A percentile compares a stretch with the other conserved stretches of the same genome.
These are phyloP conservation scores for Hyphopichia wangnamkhiaoensis DNA, from an alignment of 1,139 yeast species.

Conservation along the genomic window DNA sequence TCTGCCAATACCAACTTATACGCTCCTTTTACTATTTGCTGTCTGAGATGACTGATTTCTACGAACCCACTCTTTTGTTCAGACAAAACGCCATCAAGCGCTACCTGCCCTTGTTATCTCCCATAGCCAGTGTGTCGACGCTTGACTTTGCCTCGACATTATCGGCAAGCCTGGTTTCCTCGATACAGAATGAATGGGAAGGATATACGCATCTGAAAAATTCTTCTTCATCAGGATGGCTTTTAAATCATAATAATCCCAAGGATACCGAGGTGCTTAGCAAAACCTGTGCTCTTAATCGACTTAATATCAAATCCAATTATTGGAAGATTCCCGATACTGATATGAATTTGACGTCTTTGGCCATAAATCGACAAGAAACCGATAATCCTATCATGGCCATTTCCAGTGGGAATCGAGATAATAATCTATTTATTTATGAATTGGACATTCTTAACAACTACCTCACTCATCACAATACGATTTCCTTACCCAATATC, in stretches of 20 bases:
- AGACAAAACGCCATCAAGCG: conserved; percentile 48
- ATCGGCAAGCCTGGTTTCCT: conserved; percentile 1
- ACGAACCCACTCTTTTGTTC: conserved; percentile 47
- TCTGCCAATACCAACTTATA: too few species aligned
- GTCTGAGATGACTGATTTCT: conserved; percentile 33
- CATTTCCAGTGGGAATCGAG: conserved; percentile 58
- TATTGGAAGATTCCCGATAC: conserved; percentile 76
- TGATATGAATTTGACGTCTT: conserved; percentile 55
- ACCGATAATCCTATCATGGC: conserved; percentile 48
- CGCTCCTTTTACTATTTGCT: too few species aligned
- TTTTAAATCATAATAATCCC: conserved; percentile 24
- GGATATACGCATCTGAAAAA: background rate
- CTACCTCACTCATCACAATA: conserved; percentile 69
- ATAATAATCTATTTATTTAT: conserved; percentile 64
- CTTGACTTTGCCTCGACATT: conserved; percentile 11
- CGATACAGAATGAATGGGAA: background rate
- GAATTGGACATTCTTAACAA: conserved; percentile 48
- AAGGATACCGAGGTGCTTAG: conserved; percentile 35
- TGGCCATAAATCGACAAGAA: conserved; percentile 28
- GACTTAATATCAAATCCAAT: conserved; percentile 51
- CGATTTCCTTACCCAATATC: conserved; percentile 70
- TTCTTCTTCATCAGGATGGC: conserved; percentile 19
- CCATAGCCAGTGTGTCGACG: conserved; percentile 26
- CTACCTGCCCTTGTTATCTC: conserved; percentile 28
- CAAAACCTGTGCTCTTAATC: conserved; percentile 44